Percentiles rank a stretch among this genome's conserved stretches.
phyloP scores from a whole-genome alignment of 169 alveolate genomes.

The Plasmodium fragile region DNA sequence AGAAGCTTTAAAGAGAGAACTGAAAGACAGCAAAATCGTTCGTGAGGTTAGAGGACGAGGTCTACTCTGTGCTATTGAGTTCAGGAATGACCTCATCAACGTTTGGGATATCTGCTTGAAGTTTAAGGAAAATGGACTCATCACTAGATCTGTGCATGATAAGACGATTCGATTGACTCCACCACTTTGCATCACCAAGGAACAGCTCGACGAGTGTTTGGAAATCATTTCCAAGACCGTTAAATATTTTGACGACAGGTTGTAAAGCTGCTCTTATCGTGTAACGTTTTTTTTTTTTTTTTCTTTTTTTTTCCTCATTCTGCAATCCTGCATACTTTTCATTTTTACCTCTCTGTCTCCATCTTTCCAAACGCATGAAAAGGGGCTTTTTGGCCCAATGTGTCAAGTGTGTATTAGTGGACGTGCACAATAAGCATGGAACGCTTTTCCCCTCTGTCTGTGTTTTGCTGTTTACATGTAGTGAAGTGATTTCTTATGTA shows the following conservation, averaged over 20 bases:
- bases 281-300: background rate
- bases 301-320: background rate
- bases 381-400: background rate
- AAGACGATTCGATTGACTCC: conserved; percentile 94
- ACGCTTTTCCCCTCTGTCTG: background rate
- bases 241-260: conserved; percentile 65
- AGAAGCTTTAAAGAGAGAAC: conserved; percentile 74
- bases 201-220: conserved; percentile 86
- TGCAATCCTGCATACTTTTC: background rate
- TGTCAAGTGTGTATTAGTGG: background rate
- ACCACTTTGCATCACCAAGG: conserved; percentile 89
- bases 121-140: conserved; percentile 88
- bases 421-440: background rate
- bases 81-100: conserved; percentile 76
- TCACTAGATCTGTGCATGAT: conserved; percentile 92
- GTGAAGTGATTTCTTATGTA: background rate
- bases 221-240: conserved; percentile 81
- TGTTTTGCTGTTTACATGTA: background rate
- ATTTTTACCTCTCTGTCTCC: background rate
- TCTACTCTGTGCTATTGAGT: conserved; percentile 92
- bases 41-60: conserved; percentile 85
- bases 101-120: conserved; percentile 79
- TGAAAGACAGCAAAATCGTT: conserved; percentile 59
- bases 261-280: background rate
- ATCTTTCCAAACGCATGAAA: background rate